These are phyloP conservation scores for Clavispora asparagi DNA, from an alignment of 805 yeast species.

Conservation along the genomic window DNA sequence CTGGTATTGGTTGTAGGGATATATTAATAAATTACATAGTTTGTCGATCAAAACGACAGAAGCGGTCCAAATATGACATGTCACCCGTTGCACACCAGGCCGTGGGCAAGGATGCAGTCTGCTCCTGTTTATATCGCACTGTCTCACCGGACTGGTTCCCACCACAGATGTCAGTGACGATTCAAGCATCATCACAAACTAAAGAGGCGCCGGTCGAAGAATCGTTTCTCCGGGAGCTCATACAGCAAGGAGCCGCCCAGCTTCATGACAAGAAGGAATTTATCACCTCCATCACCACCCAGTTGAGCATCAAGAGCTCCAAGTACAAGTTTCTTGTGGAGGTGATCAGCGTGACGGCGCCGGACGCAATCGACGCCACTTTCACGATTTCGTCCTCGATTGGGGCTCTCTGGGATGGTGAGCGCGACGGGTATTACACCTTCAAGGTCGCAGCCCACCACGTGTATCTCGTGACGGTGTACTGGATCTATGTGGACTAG, in stretches of 20 bases:
- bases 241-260: slow-evolving; percentile 1
- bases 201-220: slow-evolving; percentile 9
- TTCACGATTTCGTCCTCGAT: slow-evolving; percentile 29
- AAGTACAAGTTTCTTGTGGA: slow-evolving; percentile 53
- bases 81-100: too few species aligned
- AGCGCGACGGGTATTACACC: slow-evolving; percentile 49
- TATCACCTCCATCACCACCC: slow-evolving; percentile 26
- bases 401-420: slow-evolving; percentile 54
- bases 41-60: too few species aligned
- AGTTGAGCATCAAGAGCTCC: slow-evolving; percentile 42
- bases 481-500: slow-evolving; percentile 13
- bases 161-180: slow-evolving; percentile 7
- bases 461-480: slow-evolving; percentile 17
- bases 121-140: neutral
- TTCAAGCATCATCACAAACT: slow-evolving; percentile 6
- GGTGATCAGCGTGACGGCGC: slow-evolving; percentile 28
- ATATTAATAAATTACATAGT: too few species aligned
- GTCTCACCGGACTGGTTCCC: neutral
- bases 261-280: slow-evolving; percentile 17
- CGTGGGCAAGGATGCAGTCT: neutral
- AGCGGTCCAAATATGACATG: too few species aligned
- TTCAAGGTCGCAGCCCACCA: slow-evolving; percentile 20
- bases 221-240: slow-evolving; percentile 2
- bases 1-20: too few species aligned
- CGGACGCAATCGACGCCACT: slow-evolving; percentile 13